A percentile compares a stretch with the other conserved stretches of the same genome.
Conservation (phyloP, 345 rosid species). For the Gossypium stocksii region DNA sequence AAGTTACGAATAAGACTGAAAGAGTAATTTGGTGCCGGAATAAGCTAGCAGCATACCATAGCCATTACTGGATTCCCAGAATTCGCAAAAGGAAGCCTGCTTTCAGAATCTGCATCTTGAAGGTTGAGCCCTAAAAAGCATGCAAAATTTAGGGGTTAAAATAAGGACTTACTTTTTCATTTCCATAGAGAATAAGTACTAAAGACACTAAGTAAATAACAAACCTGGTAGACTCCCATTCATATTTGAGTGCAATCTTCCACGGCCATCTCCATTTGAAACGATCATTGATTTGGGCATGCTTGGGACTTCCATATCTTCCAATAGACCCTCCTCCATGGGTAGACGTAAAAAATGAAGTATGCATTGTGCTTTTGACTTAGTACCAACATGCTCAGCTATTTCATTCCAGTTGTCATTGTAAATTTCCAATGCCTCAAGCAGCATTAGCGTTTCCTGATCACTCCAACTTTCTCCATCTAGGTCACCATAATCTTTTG, state of each 20-base stretch:
- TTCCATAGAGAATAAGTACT: not conserved
- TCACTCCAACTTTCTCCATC: conserved; percentile 93
- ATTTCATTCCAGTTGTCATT: conserved; percentile 86
- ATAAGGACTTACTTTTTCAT: not conserved
- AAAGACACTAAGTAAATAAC: conserved; percentile 18
- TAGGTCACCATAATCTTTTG: conserved; percentile 55
- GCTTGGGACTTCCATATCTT: conserved; percentile 73
- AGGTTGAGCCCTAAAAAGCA: conserved; percentile 37
- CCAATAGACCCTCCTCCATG: conserved; percentile 76
- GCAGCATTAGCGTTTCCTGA: conserved; percentile 90
- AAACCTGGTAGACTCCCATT: conserved; percentile 60
- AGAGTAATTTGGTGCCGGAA: not conserved
- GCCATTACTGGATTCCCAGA: conserved; percentile 95
- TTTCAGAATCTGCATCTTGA: conserved; percentile 56
- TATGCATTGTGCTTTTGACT: conserved; percentile 61
- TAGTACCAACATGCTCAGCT: conserved; percentile 89
- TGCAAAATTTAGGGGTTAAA: conserved; percentile 5
- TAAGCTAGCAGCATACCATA: conserved; percentile 50
- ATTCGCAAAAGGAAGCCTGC: conserved; percentile 75
- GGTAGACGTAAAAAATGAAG: conserved; percentile 72
- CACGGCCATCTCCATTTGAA: conserved; percentile 50
- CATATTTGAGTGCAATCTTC: conserved; percentile 35
- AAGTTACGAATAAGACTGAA: not conserved
- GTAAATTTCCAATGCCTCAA: conserved; percentile 89
- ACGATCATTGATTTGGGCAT: conserved; percentile 31